phyloP scores from a whole-genome alignment of 179 eudicot species.

The Drosera spatulata region DNA sequence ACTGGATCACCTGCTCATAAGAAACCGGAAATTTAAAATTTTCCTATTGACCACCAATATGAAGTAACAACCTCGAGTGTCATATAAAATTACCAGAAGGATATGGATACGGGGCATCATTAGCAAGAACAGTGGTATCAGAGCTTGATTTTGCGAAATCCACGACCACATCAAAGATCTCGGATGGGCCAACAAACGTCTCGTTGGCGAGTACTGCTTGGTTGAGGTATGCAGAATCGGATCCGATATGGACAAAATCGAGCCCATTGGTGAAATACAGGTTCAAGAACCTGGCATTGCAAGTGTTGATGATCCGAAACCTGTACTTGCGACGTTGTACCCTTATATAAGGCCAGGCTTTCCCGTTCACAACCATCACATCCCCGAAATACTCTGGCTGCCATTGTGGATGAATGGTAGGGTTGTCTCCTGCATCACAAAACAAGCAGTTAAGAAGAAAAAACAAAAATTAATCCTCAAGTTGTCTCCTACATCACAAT shows the following conservation, averaged over 20 bases:
- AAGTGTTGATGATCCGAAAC: no score
- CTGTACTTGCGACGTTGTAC: conserved; percentile 70
- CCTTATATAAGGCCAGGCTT: conserved; percentile 82
- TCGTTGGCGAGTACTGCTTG: conserved; percentile 24
- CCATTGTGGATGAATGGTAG: conserved; percentile 77
- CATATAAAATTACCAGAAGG: conserved; percentile 53
- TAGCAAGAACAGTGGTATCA: conserved; percentile 31
- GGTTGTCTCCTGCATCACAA: conserved; percentile 63
- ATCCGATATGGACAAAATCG: conserved; percentile 46
- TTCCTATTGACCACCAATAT: neutral
- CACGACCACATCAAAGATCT: conserved; percentile 60
- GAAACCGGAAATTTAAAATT: no score
- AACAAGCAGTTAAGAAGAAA: no score
- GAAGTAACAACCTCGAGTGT: neutral
- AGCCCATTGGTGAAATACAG: conserved; percentile 51
- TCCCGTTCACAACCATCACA: conserved; percentile 76
- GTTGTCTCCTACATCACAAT: no score
- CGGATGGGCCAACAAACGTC: conserved; percentile 64
- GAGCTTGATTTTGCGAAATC: conserved; percentile 59
- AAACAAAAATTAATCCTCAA: no score
- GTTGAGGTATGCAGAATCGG: conserved; percentile 60
- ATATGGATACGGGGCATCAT: conserved; percentile 70
- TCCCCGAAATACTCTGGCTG: conserved; percentile 86
- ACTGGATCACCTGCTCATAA: conserved; percentile 41
- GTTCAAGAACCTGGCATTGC: conserved; percentile 75